These are phyloP conservation scores for Wickerhamomyces ciferrii DNA, from an alignment of 805 yeast genomes.

Conservation along the genomic window DNA sequence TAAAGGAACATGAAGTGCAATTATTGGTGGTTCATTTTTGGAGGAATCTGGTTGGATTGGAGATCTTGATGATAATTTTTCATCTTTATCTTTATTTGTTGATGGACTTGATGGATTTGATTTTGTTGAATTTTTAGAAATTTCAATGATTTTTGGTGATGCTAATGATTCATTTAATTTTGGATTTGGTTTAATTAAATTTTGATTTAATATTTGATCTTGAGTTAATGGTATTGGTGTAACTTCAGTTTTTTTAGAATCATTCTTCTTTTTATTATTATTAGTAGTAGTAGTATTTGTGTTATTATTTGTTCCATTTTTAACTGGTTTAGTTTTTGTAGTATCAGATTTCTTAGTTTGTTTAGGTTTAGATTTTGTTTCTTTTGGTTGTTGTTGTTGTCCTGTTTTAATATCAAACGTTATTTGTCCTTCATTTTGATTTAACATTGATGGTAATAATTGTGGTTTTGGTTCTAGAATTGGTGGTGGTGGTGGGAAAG, in stretches of 20 bases:
- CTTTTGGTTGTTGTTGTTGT: no score
- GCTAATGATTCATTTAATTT: conserved; percentile 13
- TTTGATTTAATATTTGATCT: conserved; percentile 15
- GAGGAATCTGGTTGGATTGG: not conserved
- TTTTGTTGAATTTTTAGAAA: not conserved
- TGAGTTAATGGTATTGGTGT: conserved; percentile 4
- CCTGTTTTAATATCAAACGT: not conserved
- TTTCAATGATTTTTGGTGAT: conserved; percentile 15
- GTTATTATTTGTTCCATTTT: not conserved
- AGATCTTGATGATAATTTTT: not conserved
- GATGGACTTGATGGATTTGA: not conserved
- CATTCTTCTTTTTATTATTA: not conserved
- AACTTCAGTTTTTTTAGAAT: not conserved
- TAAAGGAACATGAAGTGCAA: conserved; percentile 30
- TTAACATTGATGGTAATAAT: not conserved
- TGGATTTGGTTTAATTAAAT: conserved; percentile 11
- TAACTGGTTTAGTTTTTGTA: not conserved
- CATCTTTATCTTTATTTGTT: not conserved
- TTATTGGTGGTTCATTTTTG: conserved; percentile 35
- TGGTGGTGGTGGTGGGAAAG: not conserved
- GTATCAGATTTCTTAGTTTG: not conserved
- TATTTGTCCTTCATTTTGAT: not conserved
- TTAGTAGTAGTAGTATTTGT: not conserved
- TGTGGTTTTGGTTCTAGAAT: not conserved
- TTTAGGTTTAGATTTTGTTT: not conserved